Percentiles rank a stretch among this genome's conserved stretches.
Conservation (phyloP, 2,329 filamentous ascomycete genomes). For the Periconia digitata region DNA sequence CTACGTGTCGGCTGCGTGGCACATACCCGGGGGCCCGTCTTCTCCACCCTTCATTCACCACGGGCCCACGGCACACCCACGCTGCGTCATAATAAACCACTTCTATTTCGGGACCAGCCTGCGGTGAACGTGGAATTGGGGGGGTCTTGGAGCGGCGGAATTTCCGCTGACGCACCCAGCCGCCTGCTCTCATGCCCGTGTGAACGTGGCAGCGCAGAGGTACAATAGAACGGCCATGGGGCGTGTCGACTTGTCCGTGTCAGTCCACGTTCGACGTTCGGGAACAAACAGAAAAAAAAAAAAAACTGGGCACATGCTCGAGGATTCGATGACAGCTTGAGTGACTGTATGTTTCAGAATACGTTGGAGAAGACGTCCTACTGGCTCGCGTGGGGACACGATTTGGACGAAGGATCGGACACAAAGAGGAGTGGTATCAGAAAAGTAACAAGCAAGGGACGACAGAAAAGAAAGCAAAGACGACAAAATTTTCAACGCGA, state of each 20-base stretch:
- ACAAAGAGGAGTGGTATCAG: too few relatives aligned
- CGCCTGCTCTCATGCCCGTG: not conserved
- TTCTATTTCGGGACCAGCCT: not conserved
- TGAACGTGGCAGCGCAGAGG: not conserved
- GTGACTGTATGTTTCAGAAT: not conserved
- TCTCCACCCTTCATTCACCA: not conserved
- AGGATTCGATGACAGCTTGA: not conserved
- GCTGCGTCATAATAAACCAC: not conserved
- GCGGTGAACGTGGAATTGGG: not conserved
- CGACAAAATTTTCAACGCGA: too few relatives aligned
- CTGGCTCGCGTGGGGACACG: not conserved
- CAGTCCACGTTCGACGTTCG: not conserved
- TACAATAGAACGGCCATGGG: not conserved
- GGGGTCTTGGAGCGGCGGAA: not conserved
- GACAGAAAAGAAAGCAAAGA: too few relatives aligned
- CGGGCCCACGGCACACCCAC: not conserved
- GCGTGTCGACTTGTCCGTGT: not conserved
- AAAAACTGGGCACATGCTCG: not conserved
- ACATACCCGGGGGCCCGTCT: not conserved
- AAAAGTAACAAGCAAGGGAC: not conserved
- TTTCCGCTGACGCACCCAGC: not conserved
- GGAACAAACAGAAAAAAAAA: not conserved
- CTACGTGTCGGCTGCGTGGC: conserved; percentile 5
- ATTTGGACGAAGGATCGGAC: not conserved
- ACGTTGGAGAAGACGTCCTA: not conserved